phyloP scores from a whole-genome alignment of 2,329 filamentous ascomycete species.

The Aspergillus carbonarius region DNA sequence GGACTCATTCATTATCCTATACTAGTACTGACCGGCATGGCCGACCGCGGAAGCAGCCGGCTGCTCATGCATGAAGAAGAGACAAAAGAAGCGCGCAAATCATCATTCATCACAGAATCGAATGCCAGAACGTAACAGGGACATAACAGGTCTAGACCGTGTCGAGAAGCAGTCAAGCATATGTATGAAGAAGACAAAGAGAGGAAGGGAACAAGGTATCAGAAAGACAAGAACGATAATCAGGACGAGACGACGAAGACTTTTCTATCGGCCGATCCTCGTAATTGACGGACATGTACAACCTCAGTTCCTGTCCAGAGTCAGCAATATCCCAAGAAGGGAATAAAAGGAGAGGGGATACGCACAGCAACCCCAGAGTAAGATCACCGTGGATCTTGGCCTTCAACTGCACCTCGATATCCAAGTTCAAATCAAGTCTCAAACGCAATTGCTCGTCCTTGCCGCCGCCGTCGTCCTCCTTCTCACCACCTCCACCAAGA shows the following conservation, averaged over 20 bases:
- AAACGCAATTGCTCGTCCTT: slow-evolving; percentile 64
- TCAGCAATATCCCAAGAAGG: too few relatives aligned
- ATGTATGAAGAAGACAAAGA: neutral
- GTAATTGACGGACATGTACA: too few relatives aligned
- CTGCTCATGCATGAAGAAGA: neutral
- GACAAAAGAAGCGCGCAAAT: neutral
- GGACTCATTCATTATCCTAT: neutral
- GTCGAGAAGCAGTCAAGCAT: neutral
- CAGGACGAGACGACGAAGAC: too few relatives aligned
- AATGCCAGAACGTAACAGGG: too few relatives aligned
- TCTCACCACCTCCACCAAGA: slow-evolving; percentile 28
- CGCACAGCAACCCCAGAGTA: slow-evolving; percentile 71
- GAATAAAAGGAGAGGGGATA: slow-evolving; percentile 23
- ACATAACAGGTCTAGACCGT: neutral
- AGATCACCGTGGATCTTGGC: slow-evolving; percentile 78
- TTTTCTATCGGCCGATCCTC: too few relatives aligned
- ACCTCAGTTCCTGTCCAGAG: too few relatives aligned
- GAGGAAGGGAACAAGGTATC: neutral
- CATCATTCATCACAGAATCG: neutral
- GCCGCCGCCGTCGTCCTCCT: slow-evolving; percentile 44
- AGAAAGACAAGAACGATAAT: too few relatives aligned
- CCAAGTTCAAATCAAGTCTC: slow-evolving; percentile 71
- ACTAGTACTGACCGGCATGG: neutral
- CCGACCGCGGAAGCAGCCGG: neutral
- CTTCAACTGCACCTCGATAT: slow-evolving; percentile 78